These are phyloP conservation scores for Hypericum perforatum DNA, from an alignment of 345 rosid genomes.

Conservation along the genomic window DNA sequence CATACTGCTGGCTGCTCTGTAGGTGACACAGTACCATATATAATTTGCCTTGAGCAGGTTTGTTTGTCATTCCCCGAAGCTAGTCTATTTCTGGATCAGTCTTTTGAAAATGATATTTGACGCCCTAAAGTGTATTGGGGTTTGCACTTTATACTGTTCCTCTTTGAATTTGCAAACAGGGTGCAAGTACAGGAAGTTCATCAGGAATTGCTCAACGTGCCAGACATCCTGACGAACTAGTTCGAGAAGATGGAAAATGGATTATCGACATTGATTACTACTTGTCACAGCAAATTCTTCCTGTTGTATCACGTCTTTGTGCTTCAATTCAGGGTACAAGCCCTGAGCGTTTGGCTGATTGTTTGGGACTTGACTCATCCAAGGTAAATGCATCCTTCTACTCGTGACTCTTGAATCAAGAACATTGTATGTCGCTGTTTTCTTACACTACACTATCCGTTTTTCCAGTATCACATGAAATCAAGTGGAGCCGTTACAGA, in stretches of 20 bases:
- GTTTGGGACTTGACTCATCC: constrained; percentile 93
- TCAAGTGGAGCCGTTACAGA: constrained; percentile 34
- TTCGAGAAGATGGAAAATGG: constrained; percentile 72
- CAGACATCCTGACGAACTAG: constrained; percentile 91
- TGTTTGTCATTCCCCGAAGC: constrained; percentile 25
- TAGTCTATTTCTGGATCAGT: constrained; percentile 6
- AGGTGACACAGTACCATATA: constrained; percentile 83
- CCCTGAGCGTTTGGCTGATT: constrained; percentile 88
- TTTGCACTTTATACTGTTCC: constrained; percentile 2
- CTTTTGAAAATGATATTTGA: not conserved
- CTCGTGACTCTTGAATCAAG: constrained; percentile 2
- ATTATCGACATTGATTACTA: constrained; percentile 93
- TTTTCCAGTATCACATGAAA: constrained; percentile 58
- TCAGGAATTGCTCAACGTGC: constrained; percentile 89
- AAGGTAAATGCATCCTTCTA: constrained; percentile 44
- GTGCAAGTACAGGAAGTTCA: constrained; percentile 42
- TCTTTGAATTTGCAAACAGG: constrained; percentile 35
- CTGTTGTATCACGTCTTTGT: constrained; percentile 87
- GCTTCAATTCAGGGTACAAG: constrained; percentile 96
- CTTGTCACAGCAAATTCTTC: constrained; percentile 97
- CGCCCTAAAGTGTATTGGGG: not conserved
- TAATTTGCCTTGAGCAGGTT: constrained; percentile 95
- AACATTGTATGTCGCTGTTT: not conserved
- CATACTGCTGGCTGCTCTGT: constrained; percentile 66
- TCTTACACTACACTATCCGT: constrained; percentile 4